phyloP scores from a whole-genome alignment of 176 grass and related monocot species.

The Hsuehochloa calcarea region DNA sequence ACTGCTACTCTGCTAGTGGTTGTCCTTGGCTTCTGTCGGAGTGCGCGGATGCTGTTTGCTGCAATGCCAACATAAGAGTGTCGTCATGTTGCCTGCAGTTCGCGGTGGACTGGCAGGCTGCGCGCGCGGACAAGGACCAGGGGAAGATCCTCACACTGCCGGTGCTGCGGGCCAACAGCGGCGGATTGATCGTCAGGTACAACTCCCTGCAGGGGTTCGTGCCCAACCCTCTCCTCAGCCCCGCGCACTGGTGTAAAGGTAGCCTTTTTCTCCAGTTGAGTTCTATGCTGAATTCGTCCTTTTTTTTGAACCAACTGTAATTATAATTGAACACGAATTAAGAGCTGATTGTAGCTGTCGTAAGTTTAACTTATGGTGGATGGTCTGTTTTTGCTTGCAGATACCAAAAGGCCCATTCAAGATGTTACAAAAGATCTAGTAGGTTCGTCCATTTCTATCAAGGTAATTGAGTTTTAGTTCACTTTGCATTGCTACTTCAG shows the following conservation, averaged over 20 bases:
- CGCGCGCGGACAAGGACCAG: conserved; percentile 50
- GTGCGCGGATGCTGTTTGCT: conserved; percentile 20
- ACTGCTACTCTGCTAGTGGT: neutral
- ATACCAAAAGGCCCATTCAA: conserved; percentile 67
- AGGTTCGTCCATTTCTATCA: conserved; percentile 71
- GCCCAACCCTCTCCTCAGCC: conserved; percentile 84
- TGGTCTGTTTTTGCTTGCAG: conserved; percentile 40
- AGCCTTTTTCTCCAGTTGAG: neutral
- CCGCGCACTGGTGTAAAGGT: conserved; percentile 77
- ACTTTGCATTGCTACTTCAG: neutral
- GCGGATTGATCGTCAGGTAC: conserved; percentile 70
- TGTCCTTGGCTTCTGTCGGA: neutral
- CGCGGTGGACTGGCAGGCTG: conserved; percentile 65
- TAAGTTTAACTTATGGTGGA: neutral
- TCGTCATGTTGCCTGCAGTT: conserved; percentile 24
- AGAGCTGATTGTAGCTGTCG: neutral
- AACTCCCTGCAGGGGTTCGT: conserved; percentile 84
- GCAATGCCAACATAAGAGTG: conserved; percentile 9
- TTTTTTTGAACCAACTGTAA: neutral
- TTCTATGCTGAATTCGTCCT: neutral
- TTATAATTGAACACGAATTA: neutral
- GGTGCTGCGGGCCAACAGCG: conserved; percentile 69
- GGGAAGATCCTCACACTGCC: conserved; percentile 45
- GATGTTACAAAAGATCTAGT: conserved; percentile 81
- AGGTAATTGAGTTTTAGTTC: conserved; percentile 50